phyloP scores from a whole-genome alignment of 768 basidiomycete species.

The Suillus plorans region DNA sequence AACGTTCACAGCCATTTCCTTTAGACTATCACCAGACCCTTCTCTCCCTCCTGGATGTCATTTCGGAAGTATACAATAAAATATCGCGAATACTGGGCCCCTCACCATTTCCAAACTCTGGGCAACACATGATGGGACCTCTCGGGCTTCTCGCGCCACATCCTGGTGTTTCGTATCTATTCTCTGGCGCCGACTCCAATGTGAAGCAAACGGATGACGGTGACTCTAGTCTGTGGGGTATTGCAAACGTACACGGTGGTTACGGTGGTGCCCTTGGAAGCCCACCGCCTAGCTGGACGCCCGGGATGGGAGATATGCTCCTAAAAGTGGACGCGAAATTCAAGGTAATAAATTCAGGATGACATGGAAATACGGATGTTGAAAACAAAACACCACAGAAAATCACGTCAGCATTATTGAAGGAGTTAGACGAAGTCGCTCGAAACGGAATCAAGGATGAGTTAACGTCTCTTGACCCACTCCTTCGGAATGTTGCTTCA shows the following conservation, averaged over 20 bases:
- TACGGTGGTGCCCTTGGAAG: slow-evolving; percentile 39
- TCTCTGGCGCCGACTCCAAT: slow-evolving; percentile 39
- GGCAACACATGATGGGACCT: slow-evolving; percentile 75
- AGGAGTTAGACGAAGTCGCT: slow-evolving; percentile 83
- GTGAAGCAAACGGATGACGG: slow-evolving; percentile 39
- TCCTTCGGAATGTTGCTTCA: slow-evolving; percentile 58
- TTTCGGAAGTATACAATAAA: slow-evolving; percentile 88
- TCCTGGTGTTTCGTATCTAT: slow-evolving; percentile 81
- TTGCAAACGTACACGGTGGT: slow-evolving; percentile 51
- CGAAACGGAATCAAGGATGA: slow-evolving; percentile 81
- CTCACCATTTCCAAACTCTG: slow-evolving; percentile 68
- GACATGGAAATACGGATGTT: background rate
- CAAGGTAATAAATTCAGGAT: slow-evolving; percentile 52
- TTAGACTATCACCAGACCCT: slow-evolving; percentile 89
- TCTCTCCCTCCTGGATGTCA: slow-evolving; percentile 83
- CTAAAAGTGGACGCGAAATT: slow-evolving; percentile 81
- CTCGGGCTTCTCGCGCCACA: slow-evolving; percentile 74
- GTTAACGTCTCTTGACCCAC: slow-evolving; percentile 76
- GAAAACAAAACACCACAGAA: slow-evolving; percentile 49
- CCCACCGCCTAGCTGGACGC: slow-evolving; percentile 63
- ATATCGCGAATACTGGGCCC: slow-evolving; percentile 82
- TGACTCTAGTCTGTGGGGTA: slow-evolving; percentile 68
- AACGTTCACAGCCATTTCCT: slow-evolving; percentile 66
- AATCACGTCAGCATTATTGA: slow-evolving; percentile 74
- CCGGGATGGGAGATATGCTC: slow-evolving; percentile 67